Evolutionary conservation across 2,329 filamentous ascomycete genomes (phyloP), one percentile per base, ranked within the genome.

Genomic region (Fusarium tupiense): DNA sequence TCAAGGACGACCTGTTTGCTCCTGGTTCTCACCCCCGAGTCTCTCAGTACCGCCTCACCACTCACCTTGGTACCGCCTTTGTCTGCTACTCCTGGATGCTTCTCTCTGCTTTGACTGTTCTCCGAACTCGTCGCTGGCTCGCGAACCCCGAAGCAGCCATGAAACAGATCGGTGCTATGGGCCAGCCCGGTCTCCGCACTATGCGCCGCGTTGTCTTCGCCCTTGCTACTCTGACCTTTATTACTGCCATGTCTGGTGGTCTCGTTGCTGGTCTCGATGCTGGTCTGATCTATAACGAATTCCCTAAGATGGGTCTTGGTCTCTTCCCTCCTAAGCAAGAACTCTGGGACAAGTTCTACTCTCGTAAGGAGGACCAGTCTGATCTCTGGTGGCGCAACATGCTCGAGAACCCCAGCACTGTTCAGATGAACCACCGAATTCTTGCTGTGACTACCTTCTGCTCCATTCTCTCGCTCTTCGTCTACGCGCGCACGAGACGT

Each of bases 331-430:
- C 96, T 2, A 90, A 88, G 79, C 88, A 90, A 16, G 96, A 98
- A 85, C 91, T 98, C 38, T 95, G 94, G 83, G 92, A 96, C 79
- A 86, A 89, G 43, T 97, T 94, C 85, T 98, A 98, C 88, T 92
- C 91, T 66, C 93, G 95, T 78, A 90, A 89, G 66, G 87, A 92
- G 46, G 94, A 98, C 81, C 86, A 89, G 47, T 92, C 91, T 19
- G 97, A 99, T 80, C 86, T 98, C 24, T 95, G 93, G 91, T 99
- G 96, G 96, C 92, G 96, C 80, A 99, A 99, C 85, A 93, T 97
- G 88, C 91, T 98, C 40, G 96, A 98, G 86, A 99, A 99, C 85
- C 97, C 96, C 8, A 95, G 93, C 22, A 90, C 97, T 33, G 97
- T 98, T 6, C 97, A 99, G 85, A 90, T 99, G 50, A 94, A 99